phyloP scores from a whole-genome alignment of 2,329 filamentous ascomycete genomes.

The Arthrinium phaeospermum region DNA sequence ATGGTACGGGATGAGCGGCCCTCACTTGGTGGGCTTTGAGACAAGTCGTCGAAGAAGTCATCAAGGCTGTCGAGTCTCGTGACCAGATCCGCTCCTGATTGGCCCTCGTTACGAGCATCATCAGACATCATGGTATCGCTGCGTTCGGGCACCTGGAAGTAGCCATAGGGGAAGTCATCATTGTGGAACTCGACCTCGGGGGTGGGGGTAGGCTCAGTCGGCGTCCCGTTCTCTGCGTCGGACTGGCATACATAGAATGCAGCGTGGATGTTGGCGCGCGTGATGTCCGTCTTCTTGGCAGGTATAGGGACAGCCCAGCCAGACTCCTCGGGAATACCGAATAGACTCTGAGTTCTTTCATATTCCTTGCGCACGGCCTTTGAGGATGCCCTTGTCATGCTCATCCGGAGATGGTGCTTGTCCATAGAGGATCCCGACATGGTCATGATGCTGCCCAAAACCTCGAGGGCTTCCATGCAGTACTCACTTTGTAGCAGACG shows the following conservation, averaged over 20 bases:
- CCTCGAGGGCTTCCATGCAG: constrained; percentile 88
- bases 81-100: constrained; percentile 79
- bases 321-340: constrained; percentile 93
- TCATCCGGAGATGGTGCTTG: constrained; percentile 94
- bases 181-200: constrained; percentile 91
- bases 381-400: constrained; percentile 90
- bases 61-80: constrained; percentile 79
- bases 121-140: constrained; percentile 95
- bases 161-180: constrained; percentile 85
- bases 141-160: constrained; percentile 74
- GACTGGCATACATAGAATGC: constrained; percentile 93
- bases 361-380: constrained; percentile 91
- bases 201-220: constrained; percentile 68
- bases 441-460: constrained; percentile 93
- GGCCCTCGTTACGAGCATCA: constrained; percentile 72
- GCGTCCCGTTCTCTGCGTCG: constrained; percentile 60
- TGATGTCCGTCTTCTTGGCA: constrained; percentile 84
- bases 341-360: constrained; percentile 89
- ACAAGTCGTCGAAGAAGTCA: constrained; percentile 79
- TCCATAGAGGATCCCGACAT: constrained; percentile 93
- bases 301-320: constrained; percentile 97
- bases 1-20: constrained; percentile 66
- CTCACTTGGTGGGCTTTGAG: constrained; percentile 65
- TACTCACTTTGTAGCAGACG: constrained; percentile 90
- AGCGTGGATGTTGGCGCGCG: constrained; percentile 90